These are phyloP conservation scores for Pterocarpus macrocarpus DNA, from an alignment of 306 rosid genomes.

Conservation along the genomic window DNA sequence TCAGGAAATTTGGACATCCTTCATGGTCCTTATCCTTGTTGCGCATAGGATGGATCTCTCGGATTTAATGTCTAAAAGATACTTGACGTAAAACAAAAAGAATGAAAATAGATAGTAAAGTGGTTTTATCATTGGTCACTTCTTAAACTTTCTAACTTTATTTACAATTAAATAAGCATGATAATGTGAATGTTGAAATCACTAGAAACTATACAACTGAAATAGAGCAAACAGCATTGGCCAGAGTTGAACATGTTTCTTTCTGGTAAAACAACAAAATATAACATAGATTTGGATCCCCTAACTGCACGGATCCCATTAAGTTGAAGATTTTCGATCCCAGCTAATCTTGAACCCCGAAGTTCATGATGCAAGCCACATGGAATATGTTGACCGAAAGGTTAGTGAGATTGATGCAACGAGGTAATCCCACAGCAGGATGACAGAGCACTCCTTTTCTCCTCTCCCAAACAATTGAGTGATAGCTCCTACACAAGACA, in stretches of 20 bases:
- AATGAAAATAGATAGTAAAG: too few species aligned
- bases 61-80: too few species aligned
- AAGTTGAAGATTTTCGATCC: not conserved
- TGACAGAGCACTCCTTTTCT: slow-evolving; percentile 64
- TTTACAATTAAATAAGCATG: not conserved
- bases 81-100: too few species aligned
- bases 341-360: not conserved
- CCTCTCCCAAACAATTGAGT: slow-evolving; percentile 69
- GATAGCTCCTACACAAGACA: slow-evolving; percentile 54
- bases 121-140: not conserved
- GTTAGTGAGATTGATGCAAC: slow-evolving; percentile 65
- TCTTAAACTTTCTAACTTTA: not conserved
- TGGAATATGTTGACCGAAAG: slow-evolving; percentile 61
- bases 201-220: not conserved
- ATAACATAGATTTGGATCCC: not conserved
- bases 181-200: not conserved
- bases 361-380: slow-evolving; percentile 59
- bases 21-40: too few species aligned
- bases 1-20: too few species aligned
- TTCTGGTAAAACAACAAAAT: not conserved
- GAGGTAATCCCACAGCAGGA: slow-evolving; percentile 59
- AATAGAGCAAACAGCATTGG: not conserved
- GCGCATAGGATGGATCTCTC: too few species aligned
- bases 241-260: not conserved
- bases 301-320: not conserved